Evolutionary conservation across 306 rosid species (phyloP), one percentile per base, ranked within the genome.

Genomic region (Dryas drummondii): DNA sequence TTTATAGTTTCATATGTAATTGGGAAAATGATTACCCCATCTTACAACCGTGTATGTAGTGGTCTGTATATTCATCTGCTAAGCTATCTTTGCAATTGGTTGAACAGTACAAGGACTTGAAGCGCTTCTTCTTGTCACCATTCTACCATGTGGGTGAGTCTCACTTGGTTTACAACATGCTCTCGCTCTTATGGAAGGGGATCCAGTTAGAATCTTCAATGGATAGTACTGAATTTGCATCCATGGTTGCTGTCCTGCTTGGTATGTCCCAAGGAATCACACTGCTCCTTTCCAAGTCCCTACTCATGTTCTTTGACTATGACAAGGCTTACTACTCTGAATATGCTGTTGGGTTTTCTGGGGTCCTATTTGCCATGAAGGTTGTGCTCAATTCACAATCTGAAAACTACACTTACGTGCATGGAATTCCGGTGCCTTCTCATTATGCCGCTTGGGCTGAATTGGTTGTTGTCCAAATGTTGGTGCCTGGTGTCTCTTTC

Each of bases 101-200:
- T 61, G 50, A 32, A n/a, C 92, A 92, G 96, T 9, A 85, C 81
- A 78, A 72, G 75, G 97, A 92, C 86, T 63, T 86, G 73, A 90
- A 82, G 81, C 90, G 99, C 0, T 87, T 94, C 66, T 71, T 94
- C 16, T 46, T 94, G 58, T 94, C 98, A 15, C 78, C 97, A 50
- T 91, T 94, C 82, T 94, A 91, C 82, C 98, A 94, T 60, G 45
- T 82, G 50, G 91, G 87, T 2, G 98, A 94, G 37, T 72, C 97
- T 56, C 98, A 94, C 81, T 83, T 94, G 14, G 90, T 86, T 37
- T 94, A 88, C 86, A 94, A 94, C 81, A 94, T 94, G 98, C 17
- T 90, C 22, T 94, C 97, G 3, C 96, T 94, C 61, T 82, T 94
- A 42, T 94, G 98, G 98, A 94, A 91, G 71, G 98, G 98, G 44